These are phyloP conservation scores for Cicer pinnatifidum DNA, from an alignment of 306 rosid genomes.

Conservation along the genomic window DNA sequence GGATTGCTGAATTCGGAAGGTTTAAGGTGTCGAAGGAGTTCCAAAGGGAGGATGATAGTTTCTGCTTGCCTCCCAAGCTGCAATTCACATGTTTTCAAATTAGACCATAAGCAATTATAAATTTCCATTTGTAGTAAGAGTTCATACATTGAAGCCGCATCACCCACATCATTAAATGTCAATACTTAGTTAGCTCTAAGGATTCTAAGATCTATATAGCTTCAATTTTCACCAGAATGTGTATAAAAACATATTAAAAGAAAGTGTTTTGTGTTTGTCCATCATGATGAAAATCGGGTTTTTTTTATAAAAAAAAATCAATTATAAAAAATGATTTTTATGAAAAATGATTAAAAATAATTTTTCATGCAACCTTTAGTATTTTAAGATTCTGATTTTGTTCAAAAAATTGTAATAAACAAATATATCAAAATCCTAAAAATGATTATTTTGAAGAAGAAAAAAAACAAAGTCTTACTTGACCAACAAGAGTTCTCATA, in stretches of 20 bases:
- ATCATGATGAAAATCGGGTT: too few species aligned
- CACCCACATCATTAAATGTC: background rate
- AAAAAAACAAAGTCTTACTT: conserved; percentile 53
- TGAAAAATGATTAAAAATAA: too few species aligned
- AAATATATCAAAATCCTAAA: too few species aligned
- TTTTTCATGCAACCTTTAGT: too few species aligned
- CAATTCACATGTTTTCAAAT: conserved; percentile 22
- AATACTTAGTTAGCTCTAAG: background rate
- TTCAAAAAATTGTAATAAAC: too few species aligned
- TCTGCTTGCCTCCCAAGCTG: conserved; percentile 93
- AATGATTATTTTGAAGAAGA: too few species aligned
- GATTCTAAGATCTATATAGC: background rate
- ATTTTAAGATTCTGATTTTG: too few species aligned
- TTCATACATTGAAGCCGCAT: conserved; percentile 5
- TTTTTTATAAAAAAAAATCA: too few species aligned
- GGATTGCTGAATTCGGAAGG: conserved; percentile 82
- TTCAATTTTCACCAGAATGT: too few species aligned
- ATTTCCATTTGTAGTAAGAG: conserved; percentile 12
- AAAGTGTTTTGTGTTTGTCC: too few species aligned
- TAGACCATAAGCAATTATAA: background rate
- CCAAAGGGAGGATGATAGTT: conserved; percentile 87
- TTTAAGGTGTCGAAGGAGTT: conserved; percentile 78
- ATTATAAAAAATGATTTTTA: too few species aligned
- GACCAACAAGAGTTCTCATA: conserved; percentile 98
- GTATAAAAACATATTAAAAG: too few species aligned